Base-by-base conservation (phyloP, 2,329 filamentous ascomycete genomes). In the Cucurbitaria berberidis region DNA sequence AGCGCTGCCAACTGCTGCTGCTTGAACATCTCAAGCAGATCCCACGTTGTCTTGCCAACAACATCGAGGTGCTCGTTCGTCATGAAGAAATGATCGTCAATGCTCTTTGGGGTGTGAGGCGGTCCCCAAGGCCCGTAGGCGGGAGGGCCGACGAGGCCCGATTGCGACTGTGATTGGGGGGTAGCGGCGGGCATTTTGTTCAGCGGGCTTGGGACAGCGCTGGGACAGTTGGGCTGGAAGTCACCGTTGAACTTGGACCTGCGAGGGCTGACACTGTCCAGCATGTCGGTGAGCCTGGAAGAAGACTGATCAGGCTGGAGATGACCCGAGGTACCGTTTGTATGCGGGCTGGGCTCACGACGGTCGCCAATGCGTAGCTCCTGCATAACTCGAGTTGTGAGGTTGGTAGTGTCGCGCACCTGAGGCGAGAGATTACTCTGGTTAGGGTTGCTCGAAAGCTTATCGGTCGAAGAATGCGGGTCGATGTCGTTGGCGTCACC, bases 1-100 rank as follows among this genome's bases (percentile, higher is more conserved):
- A 57, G 45, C 21, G 38, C 30, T 19, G 22, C 49, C 27, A 49
- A 52, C 18, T 59, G 53, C 11, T 65, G 46, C 44, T 61, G 54
- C 27, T 51, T 60, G 35, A 56, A 46, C 22, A 47, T 45, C 13
- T 59, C 55, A 3, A 72, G 49, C 29, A 57, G 46, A 41, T 73
- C 69, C 48, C 65, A 69, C 0, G 64, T 60, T 6, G 62, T 68
- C 36, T 68, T 64, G 30, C 61, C 68, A 1, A 70, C 57, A 6
- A 70, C 63, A 32, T 74, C 72, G 18, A 76, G 66, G 56, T 76
- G 73, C 43, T 70, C 64, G 43, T 74, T 73, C 8, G 64, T 66
- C 64, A 73, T 71, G 53, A 59, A 67, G 59, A 76, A 74, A 48
- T 74, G 70, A n/a, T 69, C 66, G 5, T 64, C 59, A 15, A 65